phyloP scores from a whole-genome alignment of 2,329 filamentous ascomycete genomes.

The Cucurbitaria berberidis region DNA sequence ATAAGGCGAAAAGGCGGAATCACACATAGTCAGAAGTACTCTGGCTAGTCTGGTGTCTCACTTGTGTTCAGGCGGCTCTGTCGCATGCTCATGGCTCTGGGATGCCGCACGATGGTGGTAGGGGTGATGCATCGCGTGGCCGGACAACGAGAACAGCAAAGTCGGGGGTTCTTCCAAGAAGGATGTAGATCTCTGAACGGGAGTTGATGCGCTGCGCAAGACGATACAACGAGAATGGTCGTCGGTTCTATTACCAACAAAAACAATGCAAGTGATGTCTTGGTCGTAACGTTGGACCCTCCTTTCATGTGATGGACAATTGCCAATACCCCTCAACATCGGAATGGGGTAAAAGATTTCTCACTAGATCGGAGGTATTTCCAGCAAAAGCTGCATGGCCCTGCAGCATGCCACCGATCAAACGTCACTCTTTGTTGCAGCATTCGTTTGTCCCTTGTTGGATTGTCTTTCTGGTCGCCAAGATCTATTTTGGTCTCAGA shows the following conservation, averaged over 20 bases:
- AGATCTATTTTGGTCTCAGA: constrained; percentile 13
- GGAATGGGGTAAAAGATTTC: not conserved
- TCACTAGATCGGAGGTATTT: not conserved
- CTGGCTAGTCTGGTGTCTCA: not conserved
- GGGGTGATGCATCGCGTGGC: not conserved
- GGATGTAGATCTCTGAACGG: not conserved
- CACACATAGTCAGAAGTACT: not conserved
- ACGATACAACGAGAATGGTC: not conserved
- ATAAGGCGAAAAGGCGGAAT: too few species aligned
- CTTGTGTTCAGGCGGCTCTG: not conserved
- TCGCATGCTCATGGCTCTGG: not conserved
- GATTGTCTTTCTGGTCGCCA: not conserved
- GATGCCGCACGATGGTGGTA: not conserved
- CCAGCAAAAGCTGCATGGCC: not conserved
- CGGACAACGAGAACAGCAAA: not conserved
- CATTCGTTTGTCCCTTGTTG: not conserved
- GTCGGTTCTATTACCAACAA: not conserved
- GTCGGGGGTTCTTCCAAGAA: not conserved
- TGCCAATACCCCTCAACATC: not conserved
- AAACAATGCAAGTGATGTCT: not conserved
- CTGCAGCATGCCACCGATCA: not conserved
- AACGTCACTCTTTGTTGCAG: not conserved
- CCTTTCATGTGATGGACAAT: not conserved
- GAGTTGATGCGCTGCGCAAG: not conserved
- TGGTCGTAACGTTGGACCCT: too few species aligned